phyloP scores from a whole-genome alignment of 192 early-diverging fungal genomes.

The Podochytrium sp. region DNA sequence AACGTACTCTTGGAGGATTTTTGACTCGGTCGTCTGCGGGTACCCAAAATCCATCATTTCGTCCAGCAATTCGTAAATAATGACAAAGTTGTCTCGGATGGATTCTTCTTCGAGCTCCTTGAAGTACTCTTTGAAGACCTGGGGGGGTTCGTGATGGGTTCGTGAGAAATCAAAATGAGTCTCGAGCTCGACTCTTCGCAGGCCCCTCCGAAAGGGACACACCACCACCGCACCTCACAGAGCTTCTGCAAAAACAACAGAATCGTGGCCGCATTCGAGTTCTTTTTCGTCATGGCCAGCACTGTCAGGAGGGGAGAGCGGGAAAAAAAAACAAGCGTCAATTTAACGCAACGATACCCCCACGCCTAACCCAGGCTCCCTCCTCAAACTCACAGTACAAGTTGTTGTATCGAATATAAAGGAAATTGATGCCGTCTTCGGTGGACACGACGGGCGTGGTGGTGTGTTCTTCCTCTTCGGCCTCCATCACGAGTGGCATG shows the following conservation, averaged over 20 bases:
- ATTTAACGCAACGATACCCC: neutral
- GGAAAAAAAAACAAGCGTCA: conserved; percentile 17
- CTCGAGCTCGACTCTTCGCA: neutral
- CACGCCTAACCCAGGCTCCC: neutral
- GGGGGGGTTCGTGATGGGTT: neutral
- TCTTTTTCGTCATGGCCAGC: conserved; percentile 94
- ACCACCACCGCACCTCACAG: conserved; percentile 58
- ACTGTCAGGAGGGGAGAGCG: no score
- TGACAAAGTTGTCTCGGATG: conserved; percentile 60
- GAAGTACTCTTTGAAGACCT: conserved; percentile 94
- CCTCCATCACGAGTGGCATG: conserved; percentile 92
- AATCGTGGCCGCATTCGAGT: conserved; percentile 95
- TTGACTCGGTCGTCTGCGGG: conserved; percentile 83
- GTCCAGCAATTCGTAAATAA: conserved; percentile 62
- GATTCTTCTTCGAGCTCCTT: conserved; percentile 82
- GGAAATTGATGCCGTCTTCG: conserved; percentile 92
- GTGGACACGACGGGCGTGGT: conserved; percentile 86
- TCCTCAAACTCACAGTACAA: conserved; percentile 74
- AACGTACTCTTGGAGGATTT: conserved; percentile 72
- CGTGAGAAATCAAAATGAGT: neutral
- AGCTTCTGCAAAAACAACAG: conserved; percentile 95
- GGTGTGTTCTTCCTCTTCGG: conserved; percentile 89
- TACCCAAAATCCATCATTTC: conserved; percentile 76
- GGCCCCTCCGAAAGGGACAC: neutral
- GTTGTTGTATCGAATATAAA: conserved; percentile 95